Evolutionary conservation across 2,329 filamentous ascomycete species (phyloP).

Genomic region (Cordyceps cicadae): DNA sequence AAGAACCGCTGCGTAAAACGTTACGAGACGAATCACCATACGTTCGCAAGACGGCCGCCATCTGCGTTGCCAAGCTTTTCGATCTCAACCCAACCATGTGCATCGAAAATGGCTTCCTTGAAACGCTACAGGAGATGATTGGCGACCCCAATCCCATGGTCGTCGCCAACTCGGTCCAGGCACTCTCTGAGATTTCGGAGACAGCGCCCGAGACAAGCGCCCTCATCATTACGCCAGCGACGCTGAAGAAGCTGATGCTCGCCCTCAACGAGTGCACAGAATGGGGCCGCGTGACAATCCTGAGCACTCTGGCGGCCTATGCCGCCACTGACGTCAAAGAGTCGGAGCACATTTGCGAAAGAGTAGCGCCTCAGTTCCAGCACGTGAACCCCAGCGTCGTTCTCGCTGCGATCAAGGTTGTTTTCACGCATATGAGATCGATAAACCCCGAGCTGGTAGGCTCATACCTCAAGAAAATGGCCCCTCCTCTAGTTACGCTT

Average conservation of each 20-base stretch:
- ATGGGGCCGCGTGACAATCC: slow-evolving; percentile 91
- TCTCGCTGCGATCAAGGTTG: slow-evolving; percentile 92
- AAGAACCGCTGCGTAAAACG: slow-evolving; percentile 92
- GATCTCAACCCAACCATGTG: slow-evolving; percentile 89
- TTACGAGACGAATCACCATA: slow-evolving; percentile 96
- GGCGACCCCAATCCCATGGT: slow-evolving; percentile 99
- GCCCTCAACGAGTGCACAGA: slow-evolving; percentile 97
- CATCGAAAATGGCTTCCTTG: slow-evolving; percentile 92
- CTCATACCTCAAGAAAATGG: slow-evolving; percentile 97
- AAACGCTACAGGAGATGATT: slow-evolving; percentile 89
- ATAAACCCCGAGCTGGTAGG: slow-evolving; percentile 69
- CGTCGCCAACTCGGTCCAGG: slow-evolving; percentile 93
- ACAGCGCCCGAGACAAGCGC: slow-evolving; percentile 85
- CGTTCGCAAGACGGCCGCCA: slow-evolving; percentile 93
- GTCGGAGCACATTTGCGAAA: slow-evolving; percentile 94
- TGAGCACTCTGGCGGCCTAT: slow-evolving; percentile 85
- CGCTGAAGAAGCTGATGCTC: slow-evolving; percentile 91
- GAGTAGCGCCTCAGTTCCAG: slow-evolving; percentile 93
- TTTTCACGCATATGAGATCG: slow-evolving; percentile 91
- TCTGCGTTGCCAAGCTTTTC: slow-evolving; percentile 96
- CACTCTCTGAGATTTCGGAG: slow-evolving; percentile 84
- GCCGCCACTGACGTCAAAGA: slow-evolving; percentile 83
- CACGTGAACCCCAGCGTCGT: slow-evolving; percentile 97
- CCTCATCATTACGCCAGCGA: slow-evolving; percentile 70
- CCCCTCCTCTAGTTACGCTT: slow-evolving; percentile 91